A percentile compares a stretch with the other conserved stretches of the same genome.
Conservation (phyloP, 208 protist species). For the Crithidia brevicula region DNA sequence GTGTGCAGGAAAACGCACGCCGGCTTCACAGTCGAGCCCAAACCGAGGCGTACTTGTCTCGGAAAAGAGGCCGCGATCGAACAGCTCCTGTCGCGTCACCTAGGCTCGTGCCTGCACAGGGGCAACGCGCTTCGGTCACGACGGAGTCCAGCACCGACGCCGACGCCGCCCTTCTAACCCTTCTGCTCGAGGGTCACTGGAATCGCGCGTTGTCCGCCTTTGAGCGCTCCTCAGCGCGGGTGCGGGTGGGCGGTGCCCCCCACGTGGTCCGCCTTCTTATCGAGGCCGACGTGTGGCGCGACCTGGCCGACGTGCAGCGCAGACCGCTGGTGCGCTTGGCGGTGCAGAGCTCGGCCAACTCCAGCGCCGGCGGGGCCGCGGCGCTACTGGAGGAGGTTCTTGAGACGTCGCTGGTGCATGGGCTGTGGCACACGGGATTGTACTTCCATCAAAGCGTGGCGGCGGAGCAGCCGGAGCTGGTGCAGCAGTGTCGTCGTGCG, state of each 20-base stretch:
- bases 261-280: conserved; percentile 67
- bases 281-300: conserved; percentile 55
- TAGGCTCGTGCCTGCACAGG: no score
- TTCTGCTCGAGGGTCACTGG: conserved; percentile 68
- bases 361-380: conserved; percentile 10
- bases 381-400: conserved; percentile 57
- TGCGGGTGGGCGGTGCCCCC: conserved; percentile 47
- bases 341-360: conserved; percentile 33
- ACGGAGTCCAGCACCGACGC: conserved; percentile 11
- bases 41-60: no score
- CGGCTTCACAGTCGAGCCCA: conserved; percentile 8
- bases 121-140: no score
- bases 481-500: conserved; percentile 41
- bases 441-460: conserved; percentile 59
- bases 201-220: conserved; percentile 44
- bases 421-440: conserved; percentile 67
- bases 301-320: conserved; percentile 33
- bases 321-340: conserved; percentile 53
- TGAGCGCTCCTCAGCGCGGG: conserved; percentile 30
- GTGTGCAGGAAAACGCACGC: conserved; percentile 2
- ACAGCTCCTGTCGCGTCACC: no score
- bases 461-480: conserved; percentile 52
- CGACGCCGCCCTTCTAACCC: conserved; percentile 41
- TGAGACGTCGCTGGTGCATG: conserved; percentile 40
- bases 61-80: no score